Percentiles rank a stretch among this genome's conserved stretches.
Conservation (phyloP, 805 yeast genomes). For the Monosporozyma solicola region DNA sequence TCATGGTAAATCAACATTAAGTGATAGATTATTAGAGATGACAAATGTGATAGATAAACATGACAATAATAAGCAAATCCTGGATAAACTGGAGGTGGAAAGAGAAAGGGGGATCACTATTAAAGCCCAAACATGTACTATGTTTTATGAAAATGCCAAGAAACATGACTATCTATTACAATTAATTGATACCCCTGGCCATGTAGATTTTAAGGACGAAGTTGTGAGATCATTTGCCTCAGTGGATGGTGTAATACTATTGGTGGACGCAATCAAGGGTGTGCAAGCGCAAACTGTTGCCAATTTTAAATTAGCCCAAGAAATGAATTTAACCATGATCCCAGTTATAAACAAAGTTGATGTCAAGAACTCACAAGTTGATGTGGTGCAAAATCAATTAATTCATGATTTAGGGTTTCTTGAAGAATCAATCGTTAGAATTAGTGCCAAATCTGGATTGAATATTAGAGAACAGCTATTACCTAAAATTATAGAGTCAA, state of each 20-base stretch:
- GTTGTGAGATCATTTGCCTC: slow-evolving; percentile 92
- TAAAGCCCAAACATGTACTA: slow-evolving; percentile 93
- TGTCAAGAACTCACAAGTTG: slow-evolving; percentile 70
- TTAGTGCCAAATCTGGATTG: slow-evolving; percentile 86
- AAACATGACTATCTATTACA: slow-evolving; percentile 65
- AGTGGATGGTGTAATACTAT: slow-evolving; percentile 84
- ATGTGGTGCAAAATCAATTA: slow-evolving; percentile 75
- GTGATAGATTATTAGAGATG: slow-evolving; percentile 78
- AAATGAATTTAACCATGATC: slow-evolving; percentile 68
- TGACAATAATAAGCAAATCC: slow-evolving; percentile 58
- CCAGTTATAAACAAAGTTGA: slow-evolving; percentile 93
- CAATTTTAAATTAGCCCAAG: slow-evolving; percentile 81
- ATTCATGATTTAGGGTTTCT: slow-evolving; percentile 63
- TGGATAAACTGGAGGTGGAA: slow-evolving; percentile 89
- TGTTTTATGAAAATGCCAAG: slow-evolving; percentile 55
- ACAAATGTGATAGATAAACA: slow-evolving; percentile 82
- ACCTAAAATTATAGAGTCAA: slow-evolving; percentile 70
- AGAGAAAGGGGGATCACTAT: slow-evolving; percentile 94
- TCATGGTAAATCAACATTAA: slow-evolving; percentile 78
- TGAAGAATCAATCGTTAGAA: slow-evolving; percentile 63
- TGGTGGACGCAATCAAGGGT: slow-evolving; percentile 94
- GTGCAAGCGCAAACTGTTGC: slow-evolving; percentile 99
- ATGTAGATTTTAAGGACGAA: slow-evolving; percentile 84
- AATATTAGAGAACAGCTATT: slow-evolving; percentile 62
- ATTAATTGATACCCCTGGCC: slow-evolving; percentile 96